These are phyloP conservation scores for Aspergillus amoenus DNA, from an alignment of 2,329 filamentous ascomycete species.

Conservation along the genomic window DNA sequence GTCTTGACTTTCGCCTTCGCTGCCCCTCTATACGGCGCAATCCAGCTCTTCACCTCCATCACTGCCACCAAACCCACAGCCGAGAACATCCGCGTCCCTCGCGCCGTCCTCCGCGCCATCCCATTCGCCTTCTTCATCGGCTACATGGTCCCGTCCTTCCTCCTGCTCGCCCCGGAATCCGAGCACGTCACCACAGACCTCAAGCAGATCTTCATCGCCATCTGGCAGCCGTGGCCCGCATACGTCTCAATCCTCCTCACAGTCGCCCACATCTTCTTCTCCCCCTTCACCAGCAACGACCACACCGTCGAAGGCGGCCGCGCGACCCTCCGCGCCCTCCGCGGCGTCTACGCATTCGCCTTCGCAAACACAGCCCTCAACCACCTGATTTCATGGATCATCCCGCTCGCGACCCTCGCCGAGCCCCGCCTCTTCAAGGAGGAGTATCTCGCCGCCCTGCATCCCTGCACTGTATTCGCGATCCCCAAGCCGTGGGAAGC, in stretches of 20 bases:
- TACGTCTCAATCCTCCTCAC: conserved; percentile 45
- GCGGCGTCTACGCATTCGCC: conserved; percentile 43
- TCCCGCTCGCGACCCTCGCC: conserved; percentile 40
- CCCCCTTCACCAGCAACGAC: conserved; percentile 25
- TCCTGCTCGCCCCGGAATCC: conserved; percentile 47
- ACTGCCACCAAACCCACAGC: conserved; percentile 37
- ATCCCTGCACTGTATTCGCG: conserved; percentile 40
- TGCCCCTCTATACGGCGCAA: conserved; percentile 43
- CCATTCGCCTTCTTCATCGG: conserved; percentile 45
- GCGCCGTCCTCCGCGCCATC: conserved; percentile 33
- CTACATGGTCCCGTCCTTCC: conserved; percentile 45
- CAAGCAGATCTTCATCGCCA: conserved; percentile 50
- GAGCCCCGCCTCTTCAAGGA: conserved; percentile 37
- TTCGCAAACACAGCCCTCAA: conserved; percentile 40
- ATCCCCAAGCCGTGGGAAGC: conserved; percentile 35
- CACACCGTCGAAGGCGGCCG: conserved; percentile 20
- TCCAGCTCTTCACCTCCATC: conserved; percentile 46
- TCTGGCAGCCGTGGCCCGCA: conserved; percentile 54
- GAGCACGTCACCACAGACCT: conserved; percentile 36
- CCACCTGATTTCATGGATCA: conserved; percentile 42
- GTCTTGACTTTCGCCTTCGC: conserved; percentile 46
- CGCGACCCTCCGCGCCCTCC: conserved; percentile 32
- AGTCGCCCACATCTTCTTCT: conserved; percentile 26
- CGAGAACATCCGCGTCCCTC: conserved; percentile 34
- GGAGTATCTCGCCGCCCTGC: conserved; percentile 33